These are phyloP conservation scores for Monilinia fructigena DNA, from an alignment of 2,329 filamentous ascomycete genomes.

Conservation along the genomic window DNA sequence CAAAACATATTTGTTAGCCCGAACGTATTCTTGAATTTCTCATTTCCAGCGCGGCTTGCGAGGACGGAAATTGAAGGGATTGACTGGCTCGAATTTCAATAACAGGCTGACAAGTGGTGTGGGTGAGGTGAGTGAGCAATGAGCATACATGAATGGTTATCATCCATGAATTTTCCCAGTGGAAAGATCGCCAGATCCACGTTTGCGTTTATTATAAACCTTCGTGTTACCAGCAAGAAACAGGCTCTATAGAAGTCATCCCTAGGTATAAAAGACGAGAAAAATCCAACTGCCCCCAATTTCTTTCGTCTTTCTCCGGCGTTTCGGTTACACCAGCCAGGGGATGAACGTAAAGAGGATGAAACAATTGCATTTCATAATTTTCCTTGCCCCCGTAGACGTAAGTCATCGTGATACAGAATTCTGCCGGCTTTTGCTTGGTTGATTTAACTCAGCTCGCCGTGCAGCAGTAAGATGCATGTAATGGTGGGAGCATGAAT, in stretches of 20 bases:
- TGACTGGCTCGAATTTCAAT: constrained; percentile 5
- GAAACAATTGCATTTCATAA: constrained; percentile 18
- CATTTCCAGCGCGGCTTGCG: constrained; percentile 25
- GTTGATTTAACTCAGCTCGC: constrained; percentile 14
- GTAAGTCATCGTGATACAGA: constrained; percentile 16
- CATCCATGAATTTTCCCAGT: constrained; percentile 19
- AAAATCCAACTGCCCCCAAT: background rate
- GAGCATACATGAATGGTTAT: constrained; percentile 16
- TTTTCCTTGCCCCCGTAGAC: constrained; percentile 12
- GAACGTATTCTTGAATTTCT: constrained; percentile 12
- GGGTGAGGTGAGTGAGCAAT: constrained; percentile 10
- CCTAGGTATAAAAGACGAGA: constrained; percentile 6
- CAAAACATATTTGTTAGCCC: constrained; percentile 11
- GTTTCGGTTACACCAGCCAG: constrained; percentile 18
- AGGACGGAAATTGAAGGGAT: constrained; percentile 14
- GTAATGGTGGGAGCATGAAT: constrained; percentile 18
- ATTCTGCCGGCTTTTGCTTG: constrained; percentile 21
- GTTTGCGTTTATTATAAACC: constrained; percentile 18
- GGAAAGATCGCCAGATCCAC: constrained; percentile 21
- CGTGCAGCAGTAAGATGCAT: constrained; percentile 23
- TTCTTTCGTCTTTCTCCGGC: constrained; percentile 12
- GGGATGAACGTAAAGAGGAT: constrained; percentile 18
- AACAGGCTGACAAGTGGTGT: constrained; percentile 16
- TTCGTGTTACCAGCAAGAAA: constrained; percentile 11
- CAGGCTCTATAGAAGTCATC: constrained; percentile 6